Percentiles rank a stretch among this genome's conserved stretches.
Evolutionary conservation across 352 stramenopile species (phyloP).

Genomic region (Phytophthora sansomeana): DNA sequence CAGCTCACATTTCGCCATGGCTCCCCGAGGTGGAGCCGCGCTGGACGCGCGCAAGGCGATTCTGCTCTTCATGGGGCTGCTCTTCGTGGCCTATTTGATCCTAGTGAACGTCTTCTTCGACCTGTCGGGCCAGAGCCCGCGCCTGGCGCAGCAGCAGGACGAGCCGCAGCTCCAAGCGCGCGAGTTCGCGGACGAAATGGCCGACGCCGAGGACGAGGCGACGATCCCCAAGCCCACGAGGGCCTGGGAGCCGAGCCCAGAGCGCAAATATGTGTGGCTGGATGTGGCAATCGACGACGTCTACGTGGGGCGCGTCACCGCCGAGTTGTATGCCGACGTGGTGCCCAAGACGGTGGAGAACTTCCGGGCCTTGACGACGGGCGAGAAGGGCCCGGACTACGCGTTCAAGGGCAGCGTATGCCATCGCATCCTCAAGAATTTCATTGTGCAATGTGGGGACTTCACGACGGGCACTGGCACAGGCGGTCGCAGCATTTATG

Average conservation of each 20-base stretch:
- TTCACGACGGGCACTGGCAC: slow-evolving; percentile 94
- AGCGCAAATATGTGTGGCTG: slow-evolving; percentile 88
- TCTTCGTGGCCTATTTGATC: slow-evolving; percentile 75
- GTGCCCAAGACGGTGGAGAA: slow-evolving; percentile 99
- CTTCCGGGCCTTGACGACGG: slow-evolving; percentile 96
- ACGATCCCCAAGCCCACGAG: slow-evolving; percentile 24
- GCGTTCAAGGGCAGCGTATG: slow-evolving; percentile 98
- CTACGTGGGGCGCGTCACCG: slow-evolving; percentile 74
- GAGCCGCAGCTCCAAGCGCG: slow-evolving; percentile 5
- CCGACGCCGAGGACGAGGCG: slow-evolving; percentile 18
- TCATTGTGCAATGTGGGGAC: slow-evolving; percentile 98
- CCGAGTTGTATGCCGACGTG: slow-evolving; percentile 94
- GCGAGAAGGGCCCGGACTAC: slow-evolving; percentile 93
- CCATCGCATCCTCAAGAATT: slow-evolving; percentile 98
- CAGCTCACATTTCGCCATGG: slow-evolving; percentile 21
- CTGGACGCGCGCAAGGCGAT: slow-evolving; percentile 67
- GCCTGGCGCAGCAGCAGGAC: slow-evolving; percentile 10
- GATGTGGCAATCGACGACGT: slow-evolving; percentile 84
- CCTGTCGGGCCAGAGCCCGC: slow-evolving; percentile 32
- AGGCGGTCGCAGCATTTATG: slow-evolving; percentile 98
- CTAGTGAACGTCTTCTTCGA: slow-evolving; percentile 76
- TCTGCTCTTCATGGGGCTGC: slow-evolving; percentile 54
- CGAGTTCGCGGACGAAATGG: slow-evolving; percentile 17
- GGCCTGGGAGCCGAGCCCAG: slow-evolving; percentile 61
- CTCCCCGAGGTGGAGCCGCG: slow-evolving; percentile 18